Base-by-base conservation (phyloP, 1,139 yeast species). In the Candida frijolesensis region DNA sequence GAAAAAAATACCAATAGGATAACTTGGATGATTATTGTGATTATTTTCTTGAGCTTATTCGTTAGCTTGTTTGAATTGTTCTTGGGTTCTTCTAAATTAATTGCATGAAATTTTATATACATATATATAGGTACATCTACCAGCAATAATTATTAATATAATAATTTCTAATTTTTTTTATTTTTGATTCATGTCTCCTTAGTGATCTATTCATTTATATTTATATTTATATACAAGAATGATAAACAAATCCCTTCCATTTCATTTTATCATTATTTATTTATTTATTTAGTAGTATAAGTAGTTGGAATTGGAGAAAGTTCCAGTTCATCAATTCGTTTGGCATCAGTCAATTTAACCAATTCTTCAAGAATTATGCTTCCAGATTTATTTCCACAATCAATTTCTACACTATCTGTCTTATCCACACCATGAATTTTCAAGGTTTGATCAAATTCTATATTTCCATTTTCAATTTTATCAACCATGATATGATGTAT, bases 1-100 rank as follows among this genome's bases (percentile, higher is more conserved):
- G 99, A 94, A 67, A 82, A 84, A 57, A 91, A 90, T 64, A 92
- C 95, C 80, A 89, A 90, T 40, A 79, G 96, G 57, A 89, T 94
- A 53, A 91, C 98, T 0, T 86, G 92, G 84, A 87, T 94, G 82
- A 86, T 94, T 54, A 89, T 95, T 49, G 75, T 87, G 16, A 88
- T 94, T 35, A 89, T 94, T 56, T 40, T 40, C 43, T 40, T 40
- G 34, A 40, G 43, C 16, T 29, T 40, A 27, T 70, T 84, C 33
- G 96, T 94, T 44, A 76, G 80, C 59, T 51, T 74, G 40, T 75
- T 77, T 57, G 80, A 77, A 56, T 74, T 77, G 51, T 47, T 38
- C n/a, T 30, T 42, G 16, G 44, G 41, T 15, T 34, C 42, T 15
- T n/a, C 41, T 10, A 35, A 34, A 34, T 29, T 35, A 27, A 22